Percentiles rank a stretch among this genome's conserved stretches.
These are phyloP conservation scores for Plenodomus biglobosus DNA, from an alignment of 2,329 filamentous ascomycete species.

Conservation along the genomic window DNA sequence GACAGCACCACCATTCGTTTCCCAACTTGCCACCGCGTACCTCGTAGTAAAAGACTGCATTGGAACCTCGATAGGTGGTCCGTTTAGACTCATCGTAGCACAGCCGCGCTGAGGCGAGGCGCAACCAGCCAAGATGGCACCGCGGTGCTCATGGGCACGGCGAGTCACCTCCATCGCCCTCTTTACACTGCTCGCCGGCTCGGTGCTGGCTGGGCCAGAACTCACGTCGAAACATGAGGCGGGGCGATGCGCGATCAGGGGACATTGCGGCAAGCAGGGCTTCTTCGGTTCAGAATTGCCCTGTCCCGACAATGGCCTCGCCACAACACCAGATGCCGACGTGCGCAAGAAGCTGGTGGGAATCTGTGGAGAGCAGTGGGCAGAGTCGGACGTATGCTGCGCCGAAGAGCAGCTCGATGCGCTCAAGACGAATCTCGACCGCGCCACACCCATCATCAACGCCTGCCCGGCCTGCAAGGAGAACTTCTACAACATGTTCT, in stretches of 20 bases:
- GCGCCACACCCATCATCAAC: conserved; percentile 84
- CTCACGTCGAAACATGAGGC: conserved; percentile 68
- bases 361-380: conserved; percentile 88
- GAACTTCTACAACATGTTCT: conserved; percentile 98
- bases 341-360: conserved; percentile 76
- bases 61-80: not conserved
- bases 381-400: conserved; percentile 81
- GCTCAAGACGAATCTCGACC: conserved; percentile 80
- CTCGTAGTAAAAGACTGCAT: not conserved
- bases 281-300: conserved; percentile 89
- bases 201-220: conserved; percentile 35
- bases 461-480: conserved; percentile 96
- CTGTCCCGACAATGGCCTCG: conserved; percentile 86
- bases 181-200: conserved; percentile 30
- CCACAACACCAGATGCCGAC: conserved; percentile 70
- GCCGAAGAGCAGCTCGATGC: conserved; percentile 76
- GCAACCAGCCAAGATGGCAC: conserved; percentile 21
- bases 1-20: not conserved
- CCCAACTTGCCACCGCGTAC: not conserved
- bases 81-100: not conserved
- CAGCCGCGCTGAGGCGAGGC: conserved; percentile 16
- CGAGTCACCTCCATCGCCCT: conserved; percentile 29
- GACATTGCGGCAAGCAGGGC: conserved; percentile 86
- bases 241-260: conserved; percentile 86
- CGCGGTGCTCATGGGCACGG: conserved; percentile 27